Conservation (phyloP, 2,329 filamentous ascomycete genomes). For the Aspergillus pseudonomiae region DNA sequence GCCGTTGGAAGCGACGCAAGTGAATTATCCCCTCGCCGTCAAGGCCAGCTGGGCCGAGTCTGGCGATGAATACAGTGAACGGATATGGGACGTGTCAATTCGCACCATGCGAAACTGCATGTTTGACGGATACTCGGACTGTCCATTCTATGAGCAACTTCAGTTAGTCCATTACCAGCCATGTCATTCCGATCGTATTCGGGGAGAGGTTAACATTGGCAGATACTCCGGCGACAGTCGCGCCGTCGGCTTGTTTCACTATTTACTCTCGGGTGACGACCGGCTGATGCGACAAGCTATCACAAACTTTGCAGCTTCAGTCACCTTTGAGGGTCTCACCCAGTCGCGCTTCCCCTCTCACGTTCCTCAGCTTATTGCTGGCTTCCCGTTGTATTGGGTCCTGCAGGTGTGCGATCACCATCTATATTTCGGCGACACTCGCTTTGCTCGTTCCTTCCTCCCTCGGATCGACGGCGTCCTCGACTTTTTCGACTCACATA, state of each 20-base stretch:
- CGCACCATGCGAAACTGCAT: constrained; percentile 40
- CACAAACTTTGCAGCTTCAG: constrained; percentile 33
- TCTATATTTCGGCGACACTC: constrained; percentile 33
- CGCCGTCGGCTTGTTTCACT: constrained; percentile 34
- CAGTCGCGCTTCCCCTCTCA: constrained; percentile 36
- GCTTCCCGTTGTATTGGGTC: constrained; percentile 40
- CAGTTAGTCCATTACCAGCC: constrained; percentile 25
- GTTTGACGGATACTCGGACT: constrained; percentile 41
- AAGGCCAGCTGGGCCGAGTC: constrained; percentile 30
- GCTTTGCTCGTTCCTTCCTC: constrained; percentile 26
- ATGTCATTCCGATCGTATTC: neutral
- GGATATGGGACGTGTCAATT: constrained; percentile 37
- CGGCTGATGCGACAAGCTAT: constrained; percentile 37
- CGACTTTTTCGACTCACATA: constrained; percentile 27
- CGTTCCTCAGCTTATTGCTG: constrained; percentile 32
- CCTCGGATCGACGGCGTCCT: constrained; percentile 29
- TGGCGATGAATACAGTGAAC: constrained; percentile 14
- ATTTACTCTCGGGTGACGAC: constrained; percentile 37
- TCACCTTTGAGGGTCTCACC: constrained; percentile 32
- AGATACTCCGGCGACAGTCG: constrained; percentile 32
- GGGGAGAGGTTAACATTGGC: neutral
- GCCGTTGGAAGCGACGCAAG: constrained; percentile 33
- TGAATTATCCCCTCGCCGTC: constrained; percentile 42
- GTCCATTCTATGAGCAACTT: constrained; percentile 42
- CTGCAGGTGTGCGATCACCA: constrained; percentile 36